Evolutionary conservation across 1,284 basidiomycete genomes (phyloP).

Genomic region (Tilletia caries): DNA sequence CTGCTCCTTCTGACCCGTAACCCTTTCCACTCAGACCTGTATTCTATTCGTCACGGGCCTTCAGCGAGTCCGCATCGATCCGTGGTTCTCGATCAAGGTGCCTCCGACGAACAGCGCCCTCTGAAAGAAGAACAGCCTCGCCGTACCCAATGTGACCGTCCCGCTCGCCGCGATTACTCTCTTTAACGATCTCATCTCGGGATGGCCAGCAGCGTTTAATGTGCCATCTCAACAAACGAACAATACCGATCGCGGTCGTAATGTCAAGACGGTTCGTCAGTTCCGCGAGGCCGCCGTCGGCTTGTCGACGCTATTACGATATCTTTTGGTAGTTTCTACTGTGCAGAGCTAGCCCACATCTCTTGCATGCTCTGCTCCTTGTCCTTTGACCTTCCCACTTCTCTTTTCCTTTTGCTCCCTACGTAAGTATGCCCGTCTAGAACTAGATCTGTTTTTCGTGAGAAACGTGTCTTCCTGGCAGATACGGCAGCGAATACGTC

Average conservation of each 20-base stretch:
- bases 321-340: no score
- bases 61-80: slow-evolving; percentile 42
- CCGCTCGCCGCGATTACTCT: slow-evolving; percentile 41
- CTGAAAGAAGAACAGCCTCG: slow-evolving; percentile 37
- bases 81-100: slow-evolving; percentile 43
- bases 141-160: slow-evolving; percentile 41
- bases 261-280: slow-evolving; percentile 30
- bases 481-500: no score
- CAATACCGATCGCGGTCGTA: slow-evolving; percentile 4
- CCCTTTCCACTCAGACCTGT: slow-evolving; percentile 44
- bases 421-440: no score
- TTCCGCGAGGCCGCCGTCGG: slow-evolving; percentile 36
- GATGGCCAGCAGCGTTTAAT: slow-evolving; percentile 5
- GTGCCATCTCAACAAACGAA: slow-evolving; percentile 27
- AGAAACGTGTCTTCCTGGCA: no score
- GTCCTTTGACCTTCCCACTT: no score
- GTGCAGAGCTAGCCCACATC: no score
- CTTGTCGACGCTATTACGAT: slow-evolving; percentile 37
- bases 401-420: no score
- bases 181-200: slow-evolving; percentile 30
- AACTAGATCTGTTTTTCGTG: no score
- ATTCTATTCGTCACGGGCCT: slow-evolving; percentile 48
- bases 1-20: slow-evolving; percentile 48
- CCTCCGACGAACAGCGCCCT: slow-evolving; percentile 41
- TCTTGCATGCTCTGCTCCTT: no score